Conservation (phyloP, 2,329 filamentous ascomycete genomes). For the Paraphaeosphaeria sporulosa region DNA sequence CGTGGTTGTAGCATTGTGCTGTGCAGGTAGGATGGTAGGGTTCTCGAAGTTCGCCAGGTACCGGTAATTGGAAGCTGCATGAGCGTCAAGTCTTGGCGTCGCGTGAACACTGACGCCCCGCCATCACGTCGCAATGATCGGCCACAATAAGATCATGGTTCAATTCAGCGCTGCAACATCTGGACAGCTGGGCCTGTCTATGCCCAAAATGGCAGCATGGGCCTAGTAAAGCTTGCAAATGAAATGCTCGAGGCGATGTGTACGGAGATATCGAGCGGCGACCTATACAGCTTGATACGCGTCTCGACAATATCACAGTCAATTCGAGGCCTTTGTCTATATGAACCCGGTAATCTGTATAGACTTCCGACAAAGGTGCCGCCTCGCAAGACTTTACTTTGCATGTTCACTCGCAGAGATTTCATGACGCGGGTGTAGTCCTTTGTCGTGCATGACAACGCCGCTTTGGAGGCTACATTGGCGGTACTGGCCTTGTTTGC, state of each 20-base stretch:
- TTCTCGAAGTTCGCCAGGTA: constrained; percentile 2
- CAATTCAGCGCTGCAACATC: too few species aligned
- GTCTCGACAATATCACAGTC: neutral
- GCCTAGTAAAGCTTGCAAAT: neutral
- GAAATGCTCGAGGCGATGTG: neutral
- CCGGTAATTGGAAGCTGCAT: neutral
- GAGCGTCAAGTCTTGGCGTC: constrained; percentile 7
- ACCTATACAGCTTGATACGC: neutral
- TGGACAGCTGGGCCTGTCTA: neutral
- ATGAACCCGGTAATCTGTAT: neutral
- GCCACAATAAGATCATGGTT: too few species aligned
- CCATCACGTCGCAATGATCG: neutral
- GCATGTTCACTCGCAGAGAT: neutral
- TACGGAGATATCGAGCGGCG: neutral
- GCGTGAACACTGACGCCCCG: neutral
- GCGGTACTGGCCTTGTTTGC: neutral
- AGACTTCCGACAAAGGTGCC: neutral
- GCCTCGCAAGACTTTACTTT: neutral
- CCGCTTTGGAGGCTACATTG: neutral
- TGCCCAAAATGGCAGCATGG: neutral
- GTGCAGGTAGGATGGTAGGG: neutral
- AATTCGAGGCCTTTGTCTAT: neutral
- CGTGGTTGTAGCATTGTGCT: constrained; percentile 43
- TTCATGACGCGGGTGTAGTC: neutral
- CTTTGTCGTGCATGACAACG: neutral